A percentile compares a stretch with the other conserved stretches of the same genome.
Evolutionary conservation across 805 yeast species (phyloP).

Genomic region (Lipomyces yamanashiensis): DNA sequence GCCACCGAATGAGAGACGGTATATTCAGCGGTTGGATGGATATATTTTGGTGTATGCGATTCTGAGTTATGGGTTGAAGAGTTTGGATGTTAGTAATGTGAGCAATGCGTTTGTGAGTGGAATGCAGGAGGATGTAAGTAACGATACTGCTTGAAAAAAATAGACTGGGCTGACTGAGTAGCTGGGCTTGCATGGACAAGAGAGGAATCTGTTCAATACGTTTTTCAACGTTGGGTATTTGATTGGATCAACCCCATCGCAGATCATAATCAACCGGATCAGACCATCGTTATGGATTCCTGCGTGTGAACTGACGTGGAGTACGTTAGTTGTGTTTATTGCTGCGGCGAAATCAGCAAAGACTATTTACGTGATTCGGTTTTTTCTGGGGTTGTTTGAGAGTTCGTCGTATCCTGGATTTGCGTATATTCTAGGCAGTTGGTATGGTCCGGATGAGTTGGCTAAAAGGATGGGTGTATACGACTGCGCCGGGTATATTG

Average conservation of each 20-base stretch:
- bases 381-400: slow-evolving; percentile 44
- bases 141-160: neutral
- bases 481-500: slow-evolving; percentile 38
- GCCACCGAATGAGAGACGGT: slow-evolving; percentile 42
- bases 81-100: slow-evolving; percentile 63
- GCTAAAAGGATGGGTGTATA: slow-evolving; percentile 41
- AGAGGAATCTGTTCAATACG: slow-evolving; percentile 28
- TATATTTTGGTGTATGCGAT: slow-evolving; percentile 45
- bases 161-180: neutral
- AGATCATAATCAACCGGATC: slow-evolving; percentile 42
- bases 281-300: slow-evolving; percentile 43
- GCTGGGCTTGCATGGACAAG: slow-evolving; percentile 30
- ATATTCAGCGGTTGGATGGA: slow-evolving; percentile 46
- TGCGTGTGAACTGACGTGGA: slow-evolving; percentile 41
- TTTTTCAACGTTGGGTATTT: slow-evolving; percentile 41
- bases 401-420: slow-evolving; percentile 42
- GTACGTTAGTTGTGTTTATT: slow-evolving; percentile 36
- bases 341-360: slow-evolving; percentile 39
- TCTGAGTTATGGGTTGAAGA: slow-evolving; percentile 53
- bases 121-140: slow-evolving; percentile 56
- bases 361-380: slow-evolving; percentile 42
- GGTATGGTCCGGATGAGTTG: slow-evolving; percentile 43
- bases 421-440: slow-evolving; percentile 40
- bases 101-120: slow-evolving; percentile 72
- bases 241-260: slow-evolving; percentile 46